These are phyloP conservation scores for Penicillium silybi DNA, from an alignment of 495 filamentous ascomycete genomes.

Conservation along the genomic window DNA sequence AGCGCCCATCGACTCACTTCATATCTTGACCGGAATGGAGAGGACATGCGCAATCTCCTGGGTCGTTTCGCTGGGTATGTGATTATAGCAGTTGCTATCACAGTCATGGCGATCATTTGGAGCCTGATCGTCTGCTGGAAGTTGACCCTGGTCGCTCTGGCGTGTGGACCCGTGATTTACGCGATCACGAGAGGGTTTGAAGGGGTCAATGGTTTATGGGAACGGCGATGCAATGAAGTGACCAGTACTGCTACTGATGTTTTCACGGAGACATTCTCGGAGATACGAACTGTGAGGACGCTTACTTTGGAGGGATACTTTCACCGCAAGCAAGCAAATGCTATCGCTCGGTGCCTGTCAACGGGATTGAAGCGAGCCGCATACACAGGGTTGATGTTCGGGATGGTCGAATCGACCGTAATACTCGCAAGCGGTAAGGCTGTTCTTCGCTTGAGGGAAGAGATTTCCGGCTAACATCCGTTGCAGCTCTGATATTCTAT, in stretches of 20 bases:
- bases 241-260: slow-evolving; percentile 52
- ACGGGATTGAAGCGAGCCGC: slow-evolving; percentile 39
- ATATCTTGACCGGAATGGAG: slow-evolving; percentile 76
- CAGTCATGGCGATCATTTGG: slow-evolving; percentile 66
- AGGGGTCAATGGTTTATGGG: slow-evolving; percentile 63
- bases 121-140: slow-evolving; percentile 73
- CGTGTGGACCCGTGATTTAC: slow-evolving; percentile 65
- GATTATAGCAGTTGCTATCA: slow-evolving; percentile 61
- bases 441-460: background rate
- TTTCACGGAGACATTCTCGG: slow-evolving; percentile 74
- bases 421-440: slow-evolving; percentile 62
- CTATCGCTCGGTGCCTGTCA: slow-evolving; percentile 31
- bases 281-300: slow-evolving; percentile 76
- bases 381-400: slow-evolving; percentile 70
- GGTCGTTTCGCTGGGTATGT: slow-evolving; percentile 71
- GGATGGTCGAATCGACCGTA: slow-evolving; percentile 64
- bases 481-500: slow-evolving; percentile 74
- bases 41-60: slow-evolving; percentile 81
- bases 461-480: slow-evolving; percentile 3
- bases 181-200: slow-evolving; percentile 59
- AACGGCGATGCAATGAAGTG: slow-evolving; percentile 59
- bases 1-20: slow-evolving; percentile 57
- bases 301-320: slow-evolving; percentile 77
- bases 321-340: slow-evolving; percentile 55
- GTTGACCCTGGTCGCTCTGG: slow-evolving; percentile 72